Evolutionary conservation across 768 basidiomycete species (phyloP).

Genomic region (Rhodotorula kratochvilovae): DNA sequence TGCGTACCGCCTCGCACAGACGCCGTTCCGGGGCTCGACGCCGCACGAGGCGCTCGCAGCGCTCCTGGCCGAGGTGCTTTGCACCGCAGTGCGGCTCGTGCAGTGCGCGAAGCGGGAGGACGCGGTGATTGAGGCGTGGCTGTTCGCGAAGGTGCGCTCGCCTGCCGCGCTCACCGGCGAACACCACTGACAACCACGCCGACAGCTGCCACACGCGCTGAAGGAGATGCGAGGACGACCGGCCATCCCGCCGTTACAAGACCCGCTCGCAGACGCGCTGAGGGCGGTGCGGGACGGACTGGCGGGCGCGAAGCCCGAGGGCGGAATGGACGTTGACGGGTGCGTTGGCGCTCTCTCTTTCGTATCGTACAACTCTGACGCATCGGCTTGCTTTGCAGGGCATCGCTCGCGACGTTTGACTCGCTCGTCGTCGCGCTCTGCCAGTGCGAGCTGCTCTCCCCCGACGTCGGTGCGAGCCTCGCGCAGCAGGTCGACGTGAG

Average conservation of each 20-base stretch:
- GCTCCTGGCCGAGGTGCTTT: not conserved
- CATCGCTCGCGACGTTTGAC: not conserved
- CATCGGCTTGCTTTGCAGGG: too few relatives aligned
- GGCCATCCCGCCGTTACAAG: not conserved
- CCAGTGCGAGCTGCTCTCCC: not conserved
- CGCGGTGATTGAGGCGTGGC: not conserved
- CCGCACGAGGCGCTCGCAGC: not conserved
- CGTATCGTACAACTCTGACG: not conserved
- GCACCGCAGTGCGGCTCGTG: not conserved
- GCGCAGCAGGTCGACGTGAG: not conserved
- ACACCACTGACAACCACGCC: too few relatives aligned
- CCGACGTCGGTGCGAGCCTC: not conserved
- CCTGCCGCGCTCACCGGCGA: too few relatives aligned
- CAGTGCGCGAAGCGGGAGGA: not conserved
- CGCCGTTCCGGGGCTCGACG: not conserved
- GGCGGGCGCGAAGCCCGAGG: too few relatives aligned
- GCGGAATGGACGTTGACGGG: slow-evolving; percentile 8
- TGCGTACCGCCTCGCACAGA: not conserved
- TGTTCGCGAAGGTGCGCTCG: slow-evolving; percentile 1
- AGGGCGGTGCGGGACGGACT: not conserved
- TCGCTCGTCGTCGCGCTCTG: slow-evolving; percentile 4
- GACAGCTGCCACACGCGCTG: not conserved
- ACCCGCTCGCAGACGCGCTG: not conserved
- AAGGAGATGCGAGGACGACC: not conserved
- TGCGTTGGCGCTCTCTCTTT: not conserved